Conservation (phyloP, 2,329 filamentous ascomycete genomes). For the Colletotrichum gigasporum region DNA sequence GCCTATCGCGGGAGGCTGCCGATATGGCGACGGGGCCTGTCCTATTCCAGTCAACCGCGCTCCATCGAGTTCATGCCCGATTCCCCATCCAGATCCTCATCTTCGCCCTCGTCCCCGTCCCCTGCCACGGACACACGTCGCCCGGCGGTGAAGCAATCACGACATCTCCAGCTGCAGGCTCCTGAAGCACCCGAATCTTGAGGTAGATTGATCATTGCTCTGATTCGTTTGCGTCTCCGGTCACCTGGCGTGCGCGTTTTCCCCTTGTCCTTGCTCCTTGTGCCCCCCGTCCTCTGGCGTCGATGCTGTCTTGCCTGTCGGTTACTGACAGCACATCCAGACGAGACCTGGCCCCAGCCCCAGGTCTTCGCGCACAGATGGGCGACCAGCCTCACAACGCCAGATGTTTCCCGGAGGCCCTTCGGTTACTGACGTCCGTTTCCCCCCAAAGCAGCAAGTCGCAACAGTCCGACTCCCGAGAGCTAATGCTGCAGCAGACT, state of each 20-base stretch:
- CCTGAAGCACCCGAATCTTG: not conserved
- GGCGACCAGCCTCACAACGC: not conserved
- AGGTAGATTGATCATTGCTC: not conserved
- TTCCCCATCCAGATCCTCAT: not conserved
- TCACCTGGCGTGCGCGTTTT: not conserved
- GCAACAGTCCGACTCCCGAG: not conserved
- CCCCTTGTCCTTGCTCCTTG: not conserved
- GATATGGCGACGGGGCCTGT: not conserved
- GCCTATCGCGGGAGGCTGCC: constrained; percentile 1
- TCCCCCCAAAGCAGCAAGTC: not conserved
- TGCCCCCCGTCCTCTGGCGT: not conserved
- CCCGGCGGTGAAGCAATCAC: constrained; percentile 5
- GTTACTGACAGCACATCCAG: constrained; percentile 2
- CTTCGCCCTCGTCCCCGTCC: not conserved
- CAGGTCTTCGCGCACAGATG: not conserved
- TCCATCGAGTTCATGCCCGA: not conserved
- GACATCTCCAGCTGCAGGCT: not conserved
- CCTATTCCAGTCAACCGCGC: not conserved
- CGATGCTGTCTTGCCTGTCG: not conserved
- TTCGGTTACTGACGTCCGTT: not conserved
- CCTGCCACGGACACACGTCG: not conserved
- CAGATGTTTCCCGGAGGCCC: not conserved
- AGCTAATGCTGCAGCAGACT: not conserved
- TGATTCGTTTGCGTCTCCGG: not conserved
- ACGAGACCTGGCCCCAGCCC: not conserved